A percentile compares a stretch with the other conserved stretches of the same genome.
Conservation (phyloP, 1,139 yeast genomes). For the Sugiyamaella neomexicana region DNA sequence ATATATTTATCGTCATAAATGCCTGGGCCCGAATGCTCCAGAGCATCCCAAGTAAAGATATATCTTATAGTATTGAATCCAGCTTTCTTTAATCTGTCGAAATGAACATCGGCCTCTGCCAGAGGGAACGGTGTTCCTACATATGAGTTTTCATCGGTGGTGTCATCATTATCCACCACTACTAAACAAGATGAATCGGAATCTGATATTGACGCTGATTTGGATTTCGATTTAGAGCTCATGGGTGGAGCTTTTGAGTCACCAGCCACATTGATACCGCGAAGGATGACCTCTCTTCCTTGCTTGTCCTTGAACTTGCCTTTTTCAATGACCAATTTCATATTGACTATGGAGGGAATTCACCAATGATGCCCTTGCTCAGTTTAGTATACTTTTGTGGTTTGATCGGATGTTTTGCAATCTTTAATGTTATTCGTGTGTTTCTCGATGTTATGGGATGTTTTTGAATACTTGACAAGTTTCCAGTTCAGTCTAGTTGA, state of each 20-base stretch:
- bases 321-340: conserved; percentile 26
- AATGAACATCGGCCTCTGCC: conserved; percentile 67
- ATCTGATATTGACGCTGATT: conserved; percentile 36
- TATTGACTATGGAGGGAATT: no score
- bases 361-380: no score
- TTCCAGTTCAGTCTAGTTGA: no score
- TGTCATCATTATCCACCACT: neutral
- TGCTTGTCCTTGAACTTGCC: conserved; percentile 61
- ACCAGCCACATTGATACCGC: conserved; percentile 84
- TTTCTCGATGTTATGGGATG: no score
- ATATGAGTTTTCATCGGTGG: conserved; percentile 55
- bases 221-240: conserved; percentile 50
- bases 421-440: no score
- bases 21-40: conserved; percentile 86
- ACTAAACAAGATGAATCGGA: conserved; percentile 8
- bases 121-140: conserved; percentile 78
- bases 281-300: conserved; percentile 62
- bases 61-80: conserved; percentile 80
- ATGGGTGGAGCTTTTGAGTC: conserved; percentile 65
- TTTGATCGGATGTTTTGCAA: neutral
- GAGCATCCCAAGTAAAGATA: conserved; percentile 84
- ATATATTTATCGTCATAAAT: conserved; percentile 77
- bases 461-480: no score
- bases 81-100: conserved; percentile 65
- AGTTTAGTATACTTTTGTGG: no score